Percentiles rank a stretch among this genome's conserved stretches.
Evolutionary conservation across 805 yeast genomes (phyloP).

Genomic region (Yamadazyma laniorum): DNA sequence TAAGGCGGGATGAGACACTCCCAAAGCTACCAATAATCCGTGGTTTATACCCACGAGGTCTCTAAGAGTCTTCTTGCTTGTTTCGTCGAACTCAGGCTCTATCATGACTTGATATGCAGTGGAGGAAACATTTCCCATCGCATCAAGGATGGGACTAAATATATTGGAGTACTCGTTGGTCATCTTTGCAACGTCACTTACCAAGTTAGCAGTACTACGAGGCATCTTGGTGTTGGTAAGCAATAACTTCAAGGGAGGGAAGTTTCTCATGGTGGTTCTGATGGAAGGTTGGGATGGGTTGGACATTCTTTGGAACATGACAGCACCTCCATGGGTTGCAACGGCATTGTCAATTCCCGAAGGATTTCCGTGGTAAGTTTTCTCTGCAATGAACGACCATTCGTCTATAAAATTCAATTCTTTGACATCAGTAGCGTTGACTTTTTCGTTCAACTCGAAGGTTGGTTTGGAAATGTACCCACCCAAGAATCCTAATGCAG

Average conservation of each 20-base stretch:
- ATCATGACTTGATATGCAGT: constrained; percentile 70
- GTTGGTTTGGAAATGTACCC: constrained; percentile 48
- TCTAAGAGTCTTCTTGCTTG: constrained; percentile 39
- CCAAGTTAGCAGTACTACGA: constrained; percentile 80
- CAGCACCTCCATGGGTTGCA: constrained; percentile 95
- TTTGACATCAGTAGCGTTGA: constrained; percentile 25
- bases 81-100: constrained; percentile 47
- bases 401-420: constrained; percentile 65
- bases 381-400: constrained; percentile 93
- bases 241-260: constrained; percentile 72
- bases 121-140: constrained; percentile 71
- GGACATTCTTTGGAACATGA: constrained; percentile 70
- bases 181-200: constrained; percentile 66
- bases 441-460: constrained; percentile 30
- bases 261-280: constrained; percentile 65
- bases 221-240: constrained; percentile 87
- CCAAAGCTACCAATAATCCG: constrained; percentile 78
- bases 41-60: constrained; percentile 80
- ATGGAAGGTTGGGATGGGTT: constrained; percentile 53
- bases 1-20: constrained; percentile 91
- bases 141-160: constrained; percentile 57
- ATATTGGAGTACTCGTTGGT: constrained; percentile 54
- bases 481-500: constrained; percentile 67
- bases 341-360: constrained; percentile 97
- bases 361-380: constrained; percentile 94